Conservation (phyloP, 2,329 filamentous ascomycete species). For the Curvularia eragrostidis region DNA sequence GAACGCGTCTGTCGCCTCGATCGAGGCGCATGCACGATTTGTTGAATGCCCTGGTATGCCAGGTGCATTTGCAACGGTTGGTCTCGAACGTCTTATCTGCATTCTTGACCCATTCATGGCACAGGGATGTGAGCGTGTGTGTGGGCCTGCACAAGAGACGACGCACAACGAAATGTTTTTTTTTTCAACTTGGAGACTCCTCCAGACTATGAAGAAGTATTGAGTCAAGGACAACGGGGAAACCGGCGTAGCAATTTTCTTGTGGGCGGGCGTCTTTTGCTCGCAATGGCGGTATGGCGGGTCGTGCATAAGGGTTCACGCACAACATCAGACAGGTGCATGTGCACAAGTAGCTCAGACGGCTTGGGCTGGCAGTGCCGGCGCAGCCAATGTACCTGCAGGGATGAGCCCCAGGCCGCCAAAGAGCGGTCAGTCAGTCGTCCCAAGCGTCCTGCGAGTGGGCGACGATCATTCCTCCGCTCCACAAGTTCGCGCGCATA, state of each 20-base stretch:
- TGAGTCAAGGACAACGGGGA: too few species aligned
- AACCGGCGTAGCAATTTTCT: background rate
- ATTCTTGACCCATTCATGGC: constrained; percentile 6
- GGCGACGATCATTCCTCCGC: constrained; percentile 24
- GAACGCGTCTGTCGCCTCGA: constrained; percentile 12
- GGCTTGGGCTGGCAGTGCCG: constrained; percentile 3
- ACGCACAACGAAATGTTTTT: constrained; percentile 4
- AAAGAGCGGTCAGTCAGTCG: constrained; percentile 32
- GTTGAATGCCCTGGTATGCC: constrained; percentile 16
- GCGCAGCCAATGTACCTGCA: constrained; percentile 21
- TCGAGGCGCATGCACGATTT: constrained; percentile 12
- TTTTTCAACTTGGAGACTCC: background rate
- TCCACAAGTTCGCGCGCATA: constrained; percentile 40
- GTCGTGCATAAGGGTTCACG: constrained; percentile 25
- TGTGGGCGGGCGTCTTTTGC: background rate
- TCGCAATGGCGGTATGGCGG: background rate
- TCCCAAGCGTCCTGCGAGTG: constrained; percentile 1
- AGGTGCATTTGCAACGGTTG: constrained; percentile 16
- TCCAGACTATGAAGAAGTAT: background rate
- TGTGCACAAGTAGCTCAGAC: constrained; percentile 17
- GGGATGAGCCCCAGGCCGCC: constrained; percentile 28
- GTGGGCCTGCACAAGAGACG: constrained; percentile 4
- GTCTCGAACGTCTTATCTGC: constrained; percentile 14
- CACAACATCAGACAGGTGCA: constrained; percentile 27
- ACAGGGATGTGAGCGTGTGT: constrained; percentile 11